These are phyloP conservation scores for Colletotrichum sp. DNA, from an alignment of 2,329 filamentous ascomycete genomes.

Conservation along the genomic window DNA sequence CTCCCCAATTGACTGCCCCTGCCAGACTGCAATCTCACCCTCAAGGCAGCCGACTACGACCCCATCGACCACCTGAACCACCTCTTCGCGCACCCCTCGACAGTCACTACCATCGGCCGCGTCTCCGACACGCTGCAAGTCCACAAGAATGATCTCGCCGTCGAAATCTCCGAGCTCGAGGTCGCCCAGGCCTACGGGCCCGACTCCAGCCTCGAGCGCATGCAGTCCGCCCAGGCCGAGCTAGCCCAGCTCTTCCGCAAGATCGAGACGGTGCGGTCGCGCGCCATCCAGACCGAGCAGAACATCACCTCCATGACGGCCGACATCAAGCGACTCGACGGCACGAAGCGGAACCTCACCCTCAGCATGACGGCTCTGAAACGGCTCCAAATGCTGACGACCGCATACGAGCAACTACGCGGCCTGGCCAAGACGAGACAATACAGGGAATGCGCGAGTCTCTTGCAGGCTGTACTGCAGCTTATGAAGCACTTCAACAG, in stretches of 20 bases:
- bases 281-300: slow-evolving; percentile 90
- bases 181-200: slow-evolving; percentile 84
- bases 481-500: slow-evolving; percentile 98
- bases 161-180: slow-evolving; percentile 75
- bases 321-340: slow-evolving; percentile 96
- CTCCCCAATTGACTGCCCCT: neutral
- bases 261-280: slow-evolving; percentile 89
- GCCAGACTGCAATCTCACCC: slow-evolving; percentile 23
- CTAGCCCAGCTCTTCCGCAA: slow-evolving; percentile 90
- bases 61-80: slow-evolving; percentile 92
- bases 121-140: slow-evolving; percentile 76
- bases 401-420: slow-evolving; percentile 95
- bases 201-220: slow-evolving; percentile 86
- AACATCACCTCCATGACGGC: slow-evolving; percentile 99
- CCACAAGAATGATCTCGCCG: slow-evolving; percentile 83
- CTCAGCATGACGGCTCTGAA: slow-evolving; percentile 98
- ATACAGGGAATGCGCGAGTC: slow-evolving; percentile 92
- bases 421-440: slow-evolving; percentile 84
- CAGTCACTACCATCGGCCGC: slow-evolving; percentile 76
- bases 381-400: slow-evolving; percentile 96
- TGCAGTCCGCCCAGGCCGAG: slow-evolving; percentile 89
- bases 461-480: slow-evolving; percentile 94
- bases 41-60: slow-evolving; percentile 74
- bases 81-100: slow-evolving; percentile 89
- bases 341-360: slow-evolving; percentile 95